A percentile compares a stretch with the other conserved stretches of the same genome.
These are phyloP conservation scores for Carallia pectinifolia DNA, from an alignment of 345 rosid genomes.

Conservation along the genomic window DNA sequence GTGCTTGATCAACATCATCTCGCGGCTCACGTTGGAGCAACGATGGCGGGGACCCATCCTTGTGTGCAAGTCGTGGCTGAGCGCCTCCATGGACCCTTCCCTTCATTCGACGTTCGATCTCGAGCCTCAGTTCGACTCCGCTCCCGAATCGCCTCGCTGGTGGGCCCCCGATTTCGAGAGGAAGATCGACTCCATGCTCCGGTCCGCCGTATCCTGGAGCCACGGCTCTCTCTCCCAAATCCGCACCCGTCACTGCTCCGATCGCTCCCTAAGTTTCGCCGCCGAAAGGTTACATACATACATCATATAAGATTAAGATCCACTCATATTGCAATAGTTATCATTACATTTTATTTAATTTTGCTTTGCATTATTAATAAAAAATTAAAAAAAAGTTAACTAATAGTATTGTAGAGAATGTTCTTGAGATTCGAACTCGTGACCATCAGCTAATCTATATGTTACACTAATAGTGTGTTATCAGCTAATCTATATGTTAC, in stretches of 20 bases:
- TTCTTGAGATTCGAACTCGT: no score
- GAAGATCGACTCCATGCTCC: slow-evolving; percentile 64
- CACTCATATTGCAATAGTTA: no score
- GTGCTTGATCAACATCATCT: slow-evolving; percentile 66
- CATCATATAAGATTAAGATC: neutral
- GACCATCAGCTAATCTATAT: no score
- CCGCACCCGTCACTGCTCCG: slow-evolving; percentile 79
- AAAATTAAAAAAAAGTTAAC: no score
- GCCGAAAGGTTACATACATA: slow-evolving; percentile 51
- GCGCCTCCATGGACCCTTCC: slow-evolving; percentile 61
- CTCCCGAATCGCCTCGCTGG: slow-evolving; percentile 45
- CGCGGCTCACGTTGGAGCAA: slow-evolving; percentile 56
- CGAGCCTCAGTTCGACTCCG: slow-evolving; percentile 52
- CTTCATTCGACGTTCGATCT: slow-evolving; percentile 68
- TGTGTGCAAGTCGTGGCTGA: slow-evolving; percentile 69
- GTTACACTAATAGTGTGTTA: no score
- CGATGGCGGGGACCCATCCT: slow-evolving; percentile 85
- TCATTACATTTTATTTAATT: no score
- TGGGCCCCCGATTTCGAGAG: slow-evolving; percentile 73
- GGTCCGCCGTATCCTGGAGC: slow-evolving; percentile 67
- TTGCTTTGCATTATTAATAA: no score
- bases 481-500: no score
- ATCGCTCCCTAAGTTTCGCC: slow-evolving; percentile 50
- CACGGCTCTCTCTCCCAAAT: slow-evolving; percentile 50
- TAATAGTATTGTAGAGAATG: no score